Conservation (phyloP, 2,329 filamentous ascomycete species). For the Seiridium cupressi region DNA sequence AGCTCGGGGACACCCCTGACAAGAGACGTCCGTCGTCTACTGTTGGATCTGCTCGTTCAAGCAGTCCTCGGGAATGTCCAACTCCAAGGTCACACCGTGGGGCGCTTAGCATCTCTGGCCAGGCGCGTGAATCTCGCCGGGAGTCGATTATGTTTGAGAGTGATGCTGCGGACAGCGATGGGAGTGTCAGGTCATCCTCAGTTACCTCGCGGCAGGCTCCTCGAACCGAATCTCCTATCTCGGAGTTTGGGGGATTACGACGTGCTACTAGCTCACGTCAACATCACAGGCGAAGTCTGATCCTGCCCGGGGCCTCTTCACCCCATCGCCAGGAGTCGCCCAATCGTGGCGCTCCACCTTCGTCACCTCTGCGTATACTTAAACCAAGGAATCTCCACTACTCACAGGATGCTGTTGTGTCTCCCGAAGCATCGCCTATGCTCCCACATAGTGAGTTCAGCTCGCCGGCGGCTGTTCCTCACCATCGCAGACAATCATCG, state of each 20-base stretch:
- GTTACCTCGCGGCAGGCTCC: constrained; percentile 64
- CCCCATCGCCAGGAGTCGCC: constrained; percentile 88
- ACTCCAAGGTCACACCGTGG: constrained; percentile 83
- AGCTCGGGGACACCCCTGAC: constrained; percentile 37
- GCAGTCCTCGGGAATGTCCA: constrained; percentile 84
- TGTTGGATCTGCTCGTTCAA: constrained; percentile 77
- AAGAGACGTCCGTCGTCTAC: constrained; percentile 53
- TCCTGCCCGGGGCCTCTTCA: constrained; percentile 75
- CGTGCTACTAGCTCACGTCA: constrained; percentile 77
- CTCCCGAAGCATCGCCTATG: constrained; percentile 87
- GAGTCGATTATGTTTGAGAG: constrained; percentile 80
- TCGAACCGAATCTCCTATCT: constrained; percentile 85
- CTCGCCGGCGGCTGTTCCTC: constrained; percentile 64
- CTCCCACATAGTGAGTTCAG: constrained; percentile 79
- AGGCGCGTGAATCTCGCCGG: constrained; percentile 65
- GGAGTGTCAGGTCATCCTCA: constrained; percentile 80
- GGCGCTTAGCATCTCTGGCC: constrained; percentile 53
- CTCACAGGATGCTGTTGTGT: constrained; percentile 66
- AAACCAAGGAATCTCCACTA: constrained; percentile 70
- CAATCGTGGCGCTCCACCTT: constrained; percentile 69
- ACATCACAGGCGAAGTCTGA: constrained; percentile 81
- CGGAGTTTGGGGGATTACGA: constrained; percentile 75
- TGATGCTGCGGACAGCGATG: constrained; percentile 83
- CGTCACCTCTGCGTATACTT: constrained; percentile 80
- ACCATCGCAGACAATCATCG: constrained; percentile 86